A percentile compares a stretch with the other conserved stretches of the same genome.
These are phyloP conservation scores for Pestalotiopsis sp. DNA, from an alignment of 2,329 filamentous ascomycete species.

Conservation along the genomic window DNA sequence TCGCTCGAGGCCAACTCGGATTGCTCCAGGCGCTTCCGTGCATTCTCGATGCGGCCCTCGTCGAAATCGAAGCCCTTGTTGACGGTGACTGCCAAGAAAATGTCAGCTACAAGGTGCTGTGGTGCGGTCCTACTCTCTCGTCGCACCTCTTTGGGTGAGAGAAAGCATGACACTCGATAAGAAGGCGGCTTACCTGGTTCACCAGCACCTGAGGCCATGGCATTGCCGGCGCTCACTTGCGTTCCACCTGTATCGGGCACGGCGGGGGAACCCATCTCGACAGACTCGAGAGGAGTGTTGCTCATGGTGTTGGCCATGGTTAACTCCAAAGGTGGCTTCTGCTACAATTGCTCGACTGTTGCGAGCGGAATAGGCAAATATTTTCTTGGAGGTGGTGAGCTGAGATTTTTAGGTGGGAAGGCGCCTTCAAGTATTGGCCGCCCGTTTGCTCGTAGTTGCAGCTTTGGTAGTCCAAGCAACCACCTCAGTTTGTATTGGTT, in stretches of 20 bases:
- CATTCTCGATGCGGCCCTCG: too few relatives aligned
- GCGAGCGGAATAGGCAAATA: too few relatives aligned
- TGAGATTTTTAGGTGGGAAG: neutral
- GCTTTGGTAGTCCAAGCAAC: neutral
- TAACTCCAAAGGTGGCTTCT: neutral
- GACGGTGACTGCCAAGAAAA: too few relatives aligned
- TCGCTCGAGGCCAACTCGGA: too few relatives aligned
- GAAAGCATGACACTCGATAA: neutral
- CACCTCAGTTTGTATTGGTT: neutral
- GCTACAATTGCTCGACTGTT: too few relatives aligned
- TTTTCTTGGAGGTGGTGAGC: too few relatives aligned
- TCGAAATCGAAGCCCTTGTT: too few relatives aligned
- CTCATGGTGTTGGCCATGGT: neutral
- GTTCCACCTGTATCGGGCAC: neutral
- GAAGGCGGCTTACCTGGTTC: neutral
- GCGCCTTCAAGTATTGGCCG: neutral
- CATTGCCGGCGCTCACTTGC: neutral
- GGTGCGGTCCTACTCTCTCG: too few relatives aligned
- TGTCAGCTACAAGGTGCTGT: too few relatives aligned
- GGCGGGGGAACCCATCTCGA: neutral
- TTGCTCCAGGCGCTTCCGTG: too few relatives aligned
- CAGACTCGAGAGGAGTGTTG: neutral
- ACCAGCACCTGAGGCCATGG: neutral
- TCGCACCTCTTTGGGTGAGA: too few relatives aligned
- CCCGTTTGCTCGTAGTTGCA: neutral